These are phyloP conservation scores for Austroboletus niveus DNA, from an alignment of 1,284 basidiomycete genomes.

Conservation along the genomic window DNA sequence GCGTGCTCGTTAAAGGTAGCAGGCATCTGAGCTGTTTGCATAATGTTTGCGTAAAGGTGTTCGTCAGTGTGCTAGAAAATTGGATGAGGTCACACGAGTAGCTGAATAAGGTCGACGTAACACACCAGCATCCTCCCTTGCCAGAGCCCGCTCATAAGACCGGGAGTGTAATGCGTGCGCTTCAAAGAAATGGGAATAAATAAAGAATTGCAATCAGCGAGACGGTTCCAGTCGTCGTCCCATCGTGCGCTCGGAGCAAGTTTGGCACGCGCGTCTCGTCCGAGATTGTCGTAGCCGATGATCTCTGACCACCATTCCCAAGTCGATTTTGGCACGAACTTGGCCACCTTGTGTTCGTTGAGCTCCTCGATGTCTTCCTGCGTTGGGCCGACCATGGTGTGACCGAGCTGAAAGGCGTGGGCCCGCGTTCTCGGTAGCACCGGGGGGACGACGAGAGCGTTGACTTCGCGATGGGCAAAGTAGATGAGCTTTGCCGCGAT, in stretches of 20 bases:
- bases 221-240: conserved; percentile 62
- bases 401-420: conserved; percentile 37
- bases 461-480: conserved; percentile 54
- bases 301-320: conserved; percentile 38
- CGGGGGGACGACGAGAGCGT: conserved; percentile 44
- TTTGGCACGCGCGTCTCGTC: conserved; percentile 18
- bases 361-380: conserved; percentile 60
- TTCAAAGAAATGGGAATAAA: conserved; percentile 39
- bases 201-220: conserved; percentile 48
- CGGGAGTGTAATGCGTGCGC: conserved; percentile 48
- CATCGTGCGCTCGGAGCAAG: conserved; percentile 41
- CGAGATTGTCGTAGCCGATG: conserved; percentile 36
- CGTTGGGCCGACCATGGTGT: conserved; percentile 40
- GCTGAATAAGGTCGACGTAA: not conserved
- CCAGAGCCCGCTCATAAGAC: conserved; percentile 55
- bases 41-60: conserved; percentile 33
- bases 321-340: conserved; percentile 22
- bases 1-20: conserved; percentile 36
- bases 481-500: conserved; percentile 62
- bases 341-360: conserved; percentile 42
- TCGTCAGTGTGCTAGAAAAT: conserved; percentile 35
- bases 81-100: conserved; percentile 11
- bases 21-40: conserved; percentile 32
- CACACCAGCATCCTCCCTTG: conserved; percentile 57
- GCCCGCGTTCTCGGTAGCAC: conserved; percentile 47